Evolutionary conservation across 768 basidiomycete species (phyloP).

Genomic region (Boletus reticulatus): DNA sequence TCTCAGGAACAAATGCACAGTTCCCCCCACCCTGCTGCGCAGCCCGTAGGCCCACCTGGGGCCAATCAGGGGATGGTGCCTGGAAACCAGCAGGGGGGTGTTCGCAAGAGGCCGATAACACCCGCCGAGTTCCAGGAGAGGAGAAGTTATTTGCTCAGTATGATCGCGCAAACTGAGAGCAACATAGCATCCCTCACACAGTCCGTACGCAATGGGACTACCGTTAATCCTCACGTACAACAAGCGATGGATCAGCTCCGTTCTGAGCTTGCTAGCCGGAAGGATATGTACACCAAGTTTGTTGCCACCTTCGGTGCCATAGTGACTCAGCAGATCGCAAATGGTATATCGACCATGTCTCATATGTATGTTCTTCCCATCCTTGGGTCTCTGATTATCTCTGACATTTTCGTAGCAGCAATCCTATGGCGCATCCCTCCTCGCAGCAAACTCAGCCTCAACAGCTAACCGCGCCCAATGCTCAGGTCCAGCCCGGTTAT

Average conservation of each 20-base stretch:
- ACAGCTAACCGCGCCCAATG: conserved; percentile 7
- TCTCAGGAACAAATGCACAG: conserved; percentile 46
- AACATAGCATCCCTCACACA: conserved; percentile 4
- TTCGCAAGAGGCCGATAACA: conserved; percentile 23
- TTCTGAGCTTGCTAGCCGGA: conserved; percentile 28
- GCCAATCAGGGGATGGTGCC: conserved; percentile 23
- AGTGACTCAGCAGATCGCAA: conserved; percentile 25
- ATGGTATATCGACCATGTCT: conserved; percentile 21
- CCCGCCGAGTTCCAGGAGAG: conserved; percentile 25
- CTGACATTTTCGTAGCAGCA: conserved; percentile 24
- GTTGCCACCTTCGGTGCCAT: conserved; percentile 27
- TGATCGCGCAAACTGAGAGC: conserved; percentile 17
- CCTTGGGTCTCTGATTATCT: not conserved
- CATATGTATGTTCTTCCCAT: conserved; percentile 34
- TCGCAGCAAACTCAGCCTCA: conserved; percentile 22
- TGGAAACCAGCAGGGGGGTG: conserved; percentile 20
- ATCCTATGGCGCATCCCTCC: conserved; percentile 13
- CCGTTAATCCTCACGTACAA: conserved; percentile 19
- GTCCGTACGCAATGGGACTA: conserved; percentile 6
- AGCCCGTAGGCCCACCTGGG: conserved; percentile 19
- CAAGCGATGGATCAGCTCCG: conserved; percentile 19
- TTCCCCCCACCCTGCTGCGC: conserved; percentile 41
- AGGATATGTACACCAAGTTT: conserved; percentile 41
- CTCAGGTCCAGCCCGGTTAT: conserved; percentile 23
- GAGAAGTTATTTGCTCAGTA: conserved; percentile 5